Percentiles rank a stretch among this genome's conserved stretches.
Conservation (phyloP, 768 basidiomycete species). For the Phylloporus sp. region DNA sequence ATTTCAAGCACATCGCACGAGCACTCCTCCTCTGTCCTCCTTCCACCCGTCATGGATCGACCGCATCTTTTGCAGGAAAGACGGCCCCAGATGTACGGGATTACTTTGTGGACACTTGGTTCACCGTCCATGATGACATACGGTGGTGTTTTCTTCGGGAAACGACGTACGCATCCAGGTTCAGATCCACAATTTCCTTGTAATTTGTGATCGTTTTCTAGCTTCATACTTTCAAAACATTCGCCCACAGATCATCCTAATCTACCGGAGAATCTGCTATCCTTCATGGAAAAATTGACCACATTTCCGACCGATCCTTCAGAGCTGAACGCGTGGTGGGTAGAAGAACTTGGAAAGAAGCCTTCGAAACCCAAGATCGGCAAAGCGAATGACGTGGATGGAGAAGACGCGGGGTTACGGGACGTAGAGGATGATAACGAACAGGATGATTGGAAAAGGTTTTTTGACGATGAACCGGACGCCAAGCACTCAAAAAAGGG, state of each 20-base stretch:
- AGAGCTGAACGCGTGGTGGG: constrained; percentile 78
- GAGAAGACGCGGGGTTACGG: constrained; percentile 29
- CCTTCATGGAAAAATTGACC: constrained; percentile 58
- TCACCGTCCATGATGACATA: constrained; percentile 75
- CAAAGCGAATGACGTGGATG: constrained; percentile 38
- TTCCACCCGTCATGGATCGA: constrained; percentile 33
- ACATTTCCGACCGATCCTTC: constrained; percentile 68
- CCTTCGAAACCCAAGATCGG: constrained; percentile 47
- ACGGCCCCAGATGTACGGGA: constrained; percentile 58
- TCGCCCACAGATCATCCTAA: constrained; percentile 33
- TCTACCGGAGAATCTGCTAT: constrained; percentile 50
- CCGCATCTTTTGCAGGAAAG: constrained; percentile 28
- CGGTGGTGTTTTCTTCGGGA: constrained; percentile 88
- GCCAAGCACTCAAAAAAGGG: constrained; percentile 34
- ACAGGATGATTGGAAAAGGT: constrained; percentile 68
- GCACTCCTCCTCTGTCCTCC: constrained; percentile 59
- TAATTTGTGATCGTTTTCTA: constrained; percentile 6
- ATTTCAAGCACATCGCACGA: constrained; percentile 60
- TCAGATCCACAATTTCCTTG: background rate
- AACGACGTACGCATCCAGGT: constrained; percentile 47
- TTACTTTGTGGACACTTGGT: constrained; percentile 65
- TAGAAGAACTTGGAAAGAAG: constrained; percentile 56
- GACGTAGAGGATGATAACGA: constrained; percentile 41
- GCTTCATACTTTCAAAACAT: constrained; percentile 23
- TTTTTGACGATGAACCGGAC: constrained; percentile 64